These are phyloP conservation scores for Colletotrichum sp. DNA, from an alignment of 2,329 filamentous ascomycete genomes.

Conservation along the genomic window DNA sequence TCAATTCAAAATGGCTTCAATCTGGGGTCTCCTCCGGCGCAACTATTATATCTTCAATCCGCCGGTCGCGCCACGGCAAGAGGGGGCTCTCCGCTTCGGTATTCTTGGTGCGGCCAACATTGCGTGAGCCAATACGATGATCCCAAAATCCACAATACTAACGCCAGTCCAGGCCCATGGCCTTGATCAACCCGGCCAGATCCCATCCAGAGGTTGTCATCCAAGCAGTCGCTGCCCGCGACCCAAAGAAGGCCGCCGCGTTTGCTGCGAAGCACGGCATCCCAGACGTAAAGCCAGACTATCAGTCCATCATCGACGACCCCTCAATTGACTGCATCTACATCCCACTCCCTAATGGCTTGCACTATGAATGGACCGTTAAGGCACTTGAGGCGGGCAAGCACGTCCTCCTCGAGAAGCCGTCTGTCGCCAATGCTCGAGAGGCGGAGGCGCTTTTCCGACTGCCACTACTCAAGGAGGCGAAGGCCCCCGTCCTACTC, in stretches of 20 bases:
- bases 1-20: neutral
- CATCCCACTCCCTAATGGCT: conserved; percentile 49
- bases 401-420: conserved; percentile 62
- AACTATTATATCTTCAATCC: conserved; percentile 3
- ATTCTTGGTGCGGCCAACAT: conserved; percentile 47
- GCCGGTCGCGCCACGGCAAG: neutral
- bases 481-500: conserved; percentile 49
- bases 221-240: conserved; percentile 56
- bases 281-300: conserved; percentile 51
- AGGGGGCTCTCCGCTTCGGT: conserved; percentile 38
- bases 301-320: conserved; percentile 46
- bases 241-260: conserved; percentile 47
- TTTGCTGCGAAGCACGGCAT: conserved; percentile 59
- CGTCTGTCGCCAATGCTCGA: conserved; percentile 46
- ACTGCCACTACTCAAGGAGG: conserved; percentile 34
- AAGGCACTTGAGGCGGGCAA: conserved; percentile 54
- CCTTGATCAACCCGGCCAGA: conserved; percentile 53
- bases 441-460: conserved; percentile 52
- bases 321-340: conserved; percentile 51
- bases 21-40: conserved; percentile 7
- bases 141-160: neutral
- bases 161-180: conserved; percentile 34
- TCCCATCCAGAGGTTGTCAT: conserved; percentile 59
- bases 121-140: conserved; percentile 30
- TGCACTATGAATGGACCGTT: conserved; percentile 51